Conservation (phyloP, 192 early-diverging fungal species). For the Podila clonocystis region DNA sequence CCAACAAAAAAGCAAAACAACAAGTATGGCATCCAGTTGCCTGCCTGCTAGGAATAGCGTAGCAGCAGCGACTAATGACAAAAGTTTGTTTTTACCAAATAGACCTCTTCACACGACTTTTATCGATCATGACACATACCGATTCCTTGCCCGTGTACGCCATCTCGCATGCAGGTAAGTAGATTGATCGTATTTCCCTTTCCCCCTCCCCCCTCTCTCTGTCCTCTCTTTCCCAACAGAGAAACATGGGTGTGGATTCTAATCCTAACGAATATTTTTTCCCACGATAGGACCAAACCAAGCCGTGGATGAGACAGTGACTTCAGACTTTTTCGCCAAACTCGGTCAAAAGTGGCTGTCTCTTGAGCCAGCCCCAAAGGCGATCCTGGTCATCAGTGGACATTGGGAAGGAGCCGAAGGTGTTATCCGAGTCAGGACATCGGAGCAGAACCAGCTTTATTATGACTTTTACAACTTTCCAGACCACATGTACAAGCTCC, state of each 20-base stretch:
- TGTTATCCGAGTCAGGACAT: conserved; percentile 51
- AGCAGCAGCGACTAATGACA: too few species aligned
- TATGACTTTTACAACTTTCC: conserved; percentile 80
- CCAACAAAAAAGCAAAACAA: too few species aligned
- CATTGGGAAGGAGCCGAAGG: conserved; percentile 68
- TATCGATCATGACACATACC: conserved; percentile 16
- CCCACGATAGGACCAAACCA: conserved; percentile 36
- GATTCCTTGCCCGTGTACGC: conserved; percentile 41
- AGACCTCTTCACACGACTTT: neutral
- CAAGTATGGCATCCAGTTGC: too few species aligned
- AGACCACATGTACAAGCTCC: conserved; percentile 61
- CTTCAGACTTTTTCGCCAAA: conserved; percentile 33
- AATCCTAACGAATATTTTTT: neutral
- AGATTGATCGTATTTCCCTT: too few species aligned
- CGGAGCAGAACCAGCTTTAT: conserved; percentile 60
- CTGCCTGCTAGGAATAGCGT: too few species aligned
- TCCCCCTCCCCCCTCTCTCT: neutral
- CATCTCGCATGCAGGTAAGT: conserved; percentile 47
- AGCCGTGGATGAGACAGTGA: conserved; percentile 40
- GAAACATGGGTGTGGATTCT: neutral
- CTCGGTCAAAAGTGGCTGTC: conserved; percentile 43
- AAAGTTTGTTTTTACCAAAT: too few species aligned
- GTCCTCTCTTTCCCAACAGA: too few species aligned
- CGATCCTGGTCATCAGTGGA: conserved; percentile 71
- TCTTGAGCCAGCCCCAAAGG: conserved; percentile 63